phyloP scores from a whole-genome alignment of 805 yeast species.

The Lachancea meyersii region DNA sequence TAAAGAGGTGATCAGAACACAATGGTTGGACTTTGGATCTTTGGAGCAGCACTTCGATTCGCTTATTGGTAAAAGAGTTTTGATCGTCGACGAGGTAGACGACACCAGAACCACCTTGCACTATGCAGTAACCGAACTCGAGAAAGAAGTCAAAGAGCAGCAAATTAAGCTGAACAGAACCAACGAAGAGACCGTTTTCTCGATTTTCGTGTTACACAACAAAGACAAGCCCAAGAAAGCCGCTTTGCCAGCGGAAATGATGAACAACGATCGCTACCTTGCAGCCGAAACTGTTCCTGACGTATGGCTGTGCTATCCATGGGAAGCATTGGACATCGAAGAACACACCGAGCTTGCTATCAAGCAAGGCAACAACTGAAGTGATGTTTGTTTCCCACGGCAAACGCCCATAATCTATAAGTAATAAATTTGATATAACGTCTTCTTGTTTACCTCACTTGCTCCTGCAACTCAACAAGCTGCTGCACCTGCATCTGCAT shows the following conservation, averaged over 20 bases:
- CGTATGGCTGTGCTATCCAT: conserved; percentile 83
- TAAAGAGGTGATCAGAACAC: conserved; percentile 77
- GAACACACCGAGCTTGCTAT: conserved; percentile 61
- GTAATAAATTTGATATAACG: too few species aligned
- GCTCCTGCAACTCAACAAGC: conserved; percentile 57
- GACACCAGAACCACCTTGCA: conserved; percentile 87
- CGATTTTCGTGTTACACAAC: conserved; percentile 78
- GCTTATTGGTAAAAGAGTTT: conserved; percentile 70
- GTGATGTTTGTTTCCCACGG: conserved; percentile 19
- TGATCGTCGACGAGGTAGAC: conserved; percentile 87
- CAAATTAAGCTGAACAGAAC: conserved; percentile 54
- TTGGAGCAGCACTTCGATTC: conserved; percentile 64
- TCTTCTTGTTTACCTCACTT: conserved; percentile 9
- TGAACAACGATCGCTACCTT: conserved; percentile 58
- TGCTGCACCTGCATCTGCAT: conserved; percentile 81
- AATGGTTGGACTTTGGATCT: conserved; percentile 82
- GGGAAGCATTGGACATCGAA: conserved; percentile 83
- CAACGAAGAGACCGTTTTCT: conserved; percentile 57
- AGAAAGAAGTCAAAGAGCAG: conserved; percentile 49
- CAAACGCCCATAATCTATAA: too few species aligned
- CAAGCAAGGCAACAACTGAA: conserved; percentile 56
- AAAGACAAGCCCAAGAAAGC: conserved; percentile 79
- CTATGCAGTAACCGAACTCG: conserved; percentile 72
- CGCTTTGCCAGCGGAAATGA: conserved; percentile 54
- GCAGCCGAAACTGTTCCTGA: conserved; percentile 74